Percentiles rank a stretch among this genome's conserved stretches.
Evolutionary conservation across 495 filamentous ascomycete genomes (phyloP).

Genomic region (Choiromyces venosus): DNA sequence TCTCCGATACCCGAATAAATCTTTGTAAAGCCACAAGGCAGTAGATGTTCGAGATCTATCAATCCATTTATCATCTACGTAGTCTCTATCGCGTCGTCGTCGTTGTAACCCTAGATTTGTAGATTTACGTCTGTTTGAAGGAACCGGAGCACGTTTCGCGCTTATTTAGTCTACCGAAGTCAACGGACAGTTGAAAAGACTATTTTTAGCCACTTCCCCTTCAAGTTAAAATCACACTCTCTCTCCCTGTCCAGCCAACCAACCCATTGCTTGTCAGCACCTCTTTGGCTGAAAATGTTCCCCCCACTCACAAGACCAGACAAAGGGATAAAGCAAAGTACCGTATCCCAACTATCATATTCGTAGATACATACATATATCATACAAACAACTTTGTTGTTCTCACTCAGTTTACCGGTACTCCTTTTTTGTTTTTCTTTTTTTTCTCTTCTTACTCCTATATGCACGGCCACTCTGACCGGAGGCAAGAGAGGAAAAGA

Average conservation of each 20-base stretch:
- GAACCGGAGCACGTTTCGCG: not conserved
- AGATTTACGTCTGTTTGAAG: not conserved
- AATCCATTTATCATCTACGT: not conserved
- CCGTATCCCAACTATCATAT: not conserved
- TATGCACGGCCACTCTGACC: not conserved
- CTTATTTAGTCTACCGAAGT: not conserved
- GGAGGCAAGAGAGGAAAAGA: no score
- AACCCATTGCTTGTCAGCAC: not conserved
- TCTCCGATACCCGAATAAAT: not conserved
- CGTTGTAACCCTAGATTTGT: not conserved
- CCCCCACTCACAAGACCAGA: not conserved
- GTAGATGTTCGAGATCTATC: not conserved
- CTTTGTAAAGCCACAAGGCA: not conserved
- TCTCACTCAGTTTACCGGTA: not conserved
- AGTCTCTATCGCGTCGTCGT: not conserved
- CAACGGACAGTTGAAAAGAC: not conserved
- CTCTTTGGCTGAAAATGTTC: not conserved
- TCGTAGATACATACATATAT: not conserved
- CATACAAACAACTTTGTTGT: not conserved
- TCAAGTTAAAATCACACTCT: not conserved
- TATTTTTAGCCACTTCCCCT: not conserved
- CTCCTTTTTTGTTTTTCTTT: not conserved
- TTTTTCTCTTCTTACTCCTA: not conserved
- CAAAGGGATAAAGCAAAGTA: not conserved
- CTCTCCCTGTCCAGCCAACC: not conserved